Conservation (phyloP, 176 grass and related monocot genomes). For the Paspalum notatum region DNA sequence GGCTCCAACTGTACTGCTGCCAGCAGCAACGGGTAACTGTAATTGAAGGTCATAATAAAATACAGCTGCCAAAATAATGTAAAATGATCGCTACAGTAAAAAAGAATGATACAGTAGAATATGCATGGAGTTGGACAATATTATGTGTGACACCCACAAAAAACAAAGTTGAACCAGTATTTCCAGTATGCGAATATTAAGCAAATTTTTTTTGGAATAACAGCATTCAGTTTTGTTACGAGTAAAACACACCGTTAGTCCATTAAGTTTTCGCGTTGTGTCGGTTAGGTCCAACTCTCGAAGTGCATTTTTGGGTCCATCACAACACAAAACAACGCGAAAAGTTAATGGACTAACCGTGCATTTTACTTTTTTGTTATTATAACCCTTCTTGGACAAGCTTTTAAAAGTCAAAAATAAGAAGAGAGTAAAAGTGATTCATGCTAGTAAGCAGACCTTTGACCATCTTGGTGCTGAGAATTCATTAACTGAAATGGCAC, state of each 20-base stretch:
- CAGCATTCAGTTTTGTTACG: not conserved
- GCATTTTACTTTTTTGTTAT: too few species aligned
- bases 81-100: not conserved
- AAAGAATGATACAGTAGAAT: not conserved
- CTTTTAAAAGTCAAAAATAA: not conserved
- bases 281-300: too few species aligned
- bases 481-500: conserved; percentile 77
- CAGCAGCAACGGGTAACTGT: conserved; percentile 42
- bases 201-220: not conserved
- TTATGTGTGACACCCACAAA: not conserved
- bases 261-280: too few species aligned
- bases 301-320: too few species aligned
- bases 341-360: too few species aligned
- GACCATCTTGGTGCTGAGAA: conserved; percentile 66
- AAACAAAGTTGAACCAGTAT: not conserved
- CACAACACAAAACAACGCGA: too few species aligned
- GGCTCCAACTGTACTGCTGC: conserved; percentile 53
- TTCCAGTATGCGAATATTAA: not conserved
- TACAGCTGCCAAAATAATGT: not conserved
- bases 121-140: not conserved
- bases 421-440: conserved; percentile 22
- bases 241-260: too few species aligned
- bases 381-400: not conserved
- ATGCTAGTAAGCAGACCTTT: conserved; percentile 39
- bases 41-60: conserved; percentile 17